A percentile compares a stretch with the other conserved stretches of the same genome.
Evolutionary conservation across 2,329 filamentous ascomycete species (phyloP).

Genomic region (Aspergillus alliaceus): DNA sequence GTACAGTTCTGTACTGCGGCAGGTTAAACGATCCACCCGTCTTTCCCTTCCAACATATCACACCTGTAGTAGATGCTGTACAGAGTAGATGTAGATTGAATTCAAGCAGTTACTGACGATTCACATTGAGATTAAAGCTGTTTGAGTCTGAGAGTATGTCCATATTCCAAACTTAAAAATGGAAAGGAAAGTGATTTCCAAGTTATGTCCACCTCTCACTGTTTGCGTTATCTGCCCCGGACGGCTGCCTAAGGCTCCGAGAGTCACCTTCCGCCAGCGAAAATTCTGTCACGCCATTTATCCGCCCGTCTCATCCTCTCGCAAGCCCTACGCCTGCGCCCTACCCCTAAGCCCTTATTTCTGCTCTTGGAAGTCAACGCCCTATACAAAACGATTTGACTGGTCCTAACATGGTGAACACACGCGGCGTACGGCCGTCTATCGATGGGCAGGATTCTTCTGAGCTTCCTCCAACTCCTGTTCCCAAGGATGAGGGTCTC

Average conservation of each 20-base stretch:
- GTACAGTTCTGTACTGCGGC: too few relatives aligned
- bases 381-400: slow-evolving; percentile 21
- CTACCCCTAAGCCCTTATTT: slow-evolving; percentile 52
- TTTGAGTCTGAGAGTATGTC: too few relatives aligned
- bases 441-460: slow-evolving; percentile 29
- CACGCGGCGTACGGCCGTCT: slow-evolving; percentile 27
- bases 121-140: too few relatives aligned
- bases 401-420: slow-evolving; percentile 34
- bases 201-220: too few relatives aligned
- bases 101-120: too few relatives aligned
- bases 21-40: too few relatives aligned
- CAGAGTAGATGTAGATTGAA: too few relatives aligned
- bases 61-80: too few relatives aligned
- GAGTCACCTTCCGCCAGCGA: slow-evolving; percentile 12
- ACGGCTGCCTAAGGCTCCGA: not conserved
- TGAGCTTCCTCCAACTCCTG: slow-evolving; percentile 30
- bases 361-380: slow-evolving; percentile 44
- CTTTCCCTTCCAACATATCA: too few relatives aligned
- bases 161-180: too few relatives aligned
- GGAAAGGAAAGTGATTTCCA: too few relatives aligned
- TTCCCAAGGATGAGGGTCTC: slow-evolving; percentile 23
- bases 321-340: slow-evolving; percentile 46
- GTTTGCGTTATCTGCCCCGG: not conserved
- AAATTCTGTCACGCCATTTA: slow-evolving; percentile 20
- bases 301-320: slow-evolving; percentile 20